Evolutionary conservation across 2,329 filamentous ascomycete species (phyloP), one percentile per base, ranked within the genome.

Genomic region (Paracamarosporium sp.): DNA sequence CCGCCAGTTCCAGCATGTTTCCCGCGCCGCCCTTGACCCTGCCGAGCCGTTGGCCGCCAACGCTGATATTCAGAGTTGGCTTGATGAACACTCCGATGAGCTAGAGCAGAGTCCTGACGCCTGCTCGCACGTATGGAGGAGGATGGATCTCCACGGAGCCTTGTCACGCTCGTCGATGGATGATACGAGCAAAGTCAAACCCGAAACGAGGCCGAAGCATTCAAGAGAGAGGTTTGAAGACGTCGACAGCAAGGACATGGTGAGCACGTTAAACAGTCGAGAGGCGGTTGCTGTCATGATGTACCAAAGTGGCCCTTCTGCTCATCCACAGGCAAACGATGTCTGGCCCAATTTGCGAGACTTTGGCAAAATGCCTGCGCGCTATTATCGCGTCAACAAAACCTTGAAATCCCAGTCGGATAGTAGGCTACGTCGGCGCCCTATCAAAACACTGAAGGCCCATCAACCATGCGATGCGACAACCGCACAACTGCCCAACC

Each of bases 341-440:
- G 67, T 77, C 4, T 77, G 74, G 74, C 75, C 74, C 7, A 57
- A 69, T 9, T 68, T 71, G 22, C 72, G 74, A 30, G 72, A 66
- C 52, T 40, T 53, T 12, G 56, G 51, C 27, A 72, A 71, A 55
- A 51, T 69, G 22, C 71, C 71, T 2, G 66, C 63, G n/a, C 62
- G 53, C 2, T 74, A 75, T 52, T 58, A 55, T 8, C 27, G 65
- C 7, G 53, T 72, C 3, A 57, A 70, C 12, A 57, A 54, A 22
- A 47, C 17, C 25, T 53, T 35, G 20, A 50, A 44, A 17, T 8
- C 13, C 47, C 48, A 24, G 13, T 20, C 25, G 5, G 36, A 44
- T 8, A 38, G 35, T 5, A 53, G 31, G 28, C 11, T 36, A 6
- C 57, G 53, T 20, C 51, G 36, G 22, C 62, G 50, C 22, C 12